Base-by-base conservation (phyloP, 768 basidiomycete species). In the Tylopilus rubrobrunneus region DNA sequence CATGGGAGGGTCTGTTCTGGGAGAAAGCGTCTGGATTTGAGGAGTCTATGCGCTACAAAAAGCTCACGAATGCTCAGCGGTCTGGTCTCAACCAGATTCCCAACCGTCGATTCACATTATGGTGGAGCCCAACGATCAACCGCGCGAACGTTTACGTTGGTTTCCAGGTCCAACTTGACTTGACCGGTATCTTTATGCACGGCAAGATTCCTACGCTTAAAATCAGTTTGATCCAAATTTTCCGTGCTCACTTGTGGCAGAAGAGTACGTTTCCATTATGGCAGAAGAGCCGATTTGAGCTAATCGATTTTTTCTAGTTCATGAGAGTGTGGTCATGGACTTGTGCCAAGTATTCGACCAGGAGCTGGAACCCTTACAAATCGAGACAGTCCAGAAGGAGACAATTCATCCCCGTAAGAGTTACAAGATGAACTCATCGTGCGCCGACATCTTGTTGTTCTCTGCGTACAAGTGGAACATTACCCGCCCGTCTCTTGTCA, bases 361-460 rank as follows among this genome's bases (percentile, higher is more conserved):
- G 73, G 97, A 99, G 66, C 78, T 99, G 33, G 97, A 99, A 69
- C 95, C 97, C 4, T 75, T 99, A 15, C 94, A 98, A 62, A 99
- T 99, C 62, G 97, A 98, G 78, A 98, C 95, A 0, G 97, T 99
- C 0, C 97, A 98, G 72, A 99, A 99, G 73, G 97, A 99, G 73
- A 98, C 97, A 0, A 99, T 99, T 56, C 97, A 97, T 71, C 96
- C 96, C 63, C 90, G 96, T 74, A 98, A 98, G 80, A 97, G 93
- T 78, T 99, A 99, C 84, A 99, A 99, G 83, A 98, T 99, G 97
- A 99, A 99, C 75, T 97, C 94, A 8, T 96, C 94, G n/a, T 98
- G 96, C 60, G 96, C 96, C 48, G 97, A 99, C 66, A 96, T 99
- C 66, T 78, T 99, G 19, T 78, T 99, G 48, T 98, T 99, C 83